Percentiles rank a stretch among this genome's conserved stretches.
These are phyloP conservation scores for Schoenoplectus tabernaemontani DNA, from an alignment of 202 grass and related monocot species.

Conservation along the genomic window DNA sequence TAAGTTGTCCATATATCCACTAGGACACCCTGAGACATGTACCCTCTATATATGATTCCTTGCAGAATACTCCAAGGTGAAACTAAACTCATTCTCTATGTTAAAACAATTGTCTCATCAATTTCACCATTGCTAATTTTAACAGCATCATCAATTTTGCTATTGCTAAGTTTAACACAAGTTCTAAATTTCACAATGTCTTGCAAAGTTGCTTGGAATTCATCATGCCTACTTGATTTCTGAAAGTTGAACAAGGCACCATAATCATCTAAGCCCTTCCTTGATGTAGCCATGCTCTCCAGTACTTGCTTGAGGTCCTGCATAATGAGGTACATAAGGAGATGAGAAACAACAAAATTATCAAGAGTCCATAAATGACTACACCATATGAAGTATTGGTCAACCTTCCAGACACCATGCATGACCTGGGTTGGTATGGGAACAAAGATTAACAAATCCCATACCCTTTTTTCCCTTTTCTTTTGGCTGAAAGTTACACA, in stretches of 20 bases:
- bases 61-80: background rate
- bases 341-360: background rate
- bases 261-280: slow-evolving; percentile 32
- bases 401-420: background rate
- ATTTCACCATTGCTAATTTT: slow-evolving; percentile 12
- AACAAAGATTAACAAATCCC: background rate
- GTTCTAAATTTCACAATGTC: slow-evolving; percentile 34
- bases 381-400: background rate
- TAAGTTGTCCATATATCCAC: background rate
- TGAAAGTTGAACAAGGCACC: slow-evolving; percentile 36
- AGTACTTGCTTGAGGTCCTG: slow-evolving; percentile 60
- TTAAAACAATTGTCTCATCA: background rate
- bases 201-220: slow-evolving; percentile 46
- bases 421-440: background rate
- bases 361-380: background rate
- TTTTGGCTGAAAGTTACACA: background rate
- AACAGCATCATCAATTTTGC: background rate
- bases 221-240: slow-evolving; percentile 50
- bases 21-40: background rate
- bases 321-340: background rate
- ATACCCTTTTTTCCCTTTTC: background rate
- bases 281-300: slow-evolving; percentile 31
- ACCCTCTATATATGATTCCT: background rate
- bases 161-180: background rate
- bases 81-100: background rate